Evolutionary conservation across 768 basidiomycete species (phyloP).

Genomic region (Agrocybe praecox): DNA sequence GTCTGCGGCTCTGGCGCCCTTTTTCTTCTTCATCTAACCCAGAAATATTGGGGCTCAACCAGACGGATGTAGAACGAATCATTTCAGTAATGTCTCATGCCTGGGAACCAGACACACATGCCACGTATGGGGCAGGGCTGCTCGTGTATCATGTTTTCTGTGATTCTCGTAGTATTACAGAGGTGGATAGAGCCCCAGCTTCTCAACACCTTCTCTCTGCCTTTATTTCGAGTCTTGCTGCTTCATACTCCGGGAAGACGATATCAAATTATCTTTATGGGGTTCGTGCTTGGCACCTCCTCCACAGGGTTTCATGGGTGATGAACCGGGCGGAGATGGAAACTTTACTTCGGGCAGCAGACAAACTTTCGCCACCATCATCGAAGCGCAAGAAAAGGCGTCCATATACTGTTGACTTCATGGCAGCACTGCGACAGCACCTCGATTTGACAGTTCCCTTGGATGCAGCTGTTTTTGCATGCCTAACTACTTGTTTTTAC

Average conservation of each 20-base stretch:
- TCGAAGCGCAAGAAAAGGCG: slow-evolving; percentile 4
- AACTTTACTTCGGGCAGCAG: slow-evolving; percentile 28
- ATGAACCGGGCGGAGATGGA: too few species aligned
- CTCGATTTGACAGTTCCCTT: slow-evolving; percentile 19
- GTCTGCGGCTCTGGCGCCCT: background rate
- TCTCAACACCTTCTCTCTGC: slow-evolving; percentile 17
- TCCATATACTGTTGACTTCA: slow-evolving; percentile 4
- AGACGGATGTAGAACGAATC: slow-evolving; percentile 15
- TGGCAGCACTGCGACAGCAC: slow-evolving; percentile 11
- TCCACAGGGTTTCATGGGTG: too few species aligned
- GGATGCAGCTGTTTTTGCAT: slow-evolving; percentile 28
- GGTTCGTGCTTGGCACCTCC: too few species aligned
- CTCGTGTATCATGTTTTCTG: slow-evolving; percentile 8
- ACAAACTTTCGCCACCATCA: slow-evolving; percentile 25
- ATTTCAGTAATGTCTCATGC: slow-evolving; percentile 12
- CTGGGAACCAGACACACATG: slow-evolving; percentile 12
- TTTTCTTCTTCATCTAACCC: background rate
- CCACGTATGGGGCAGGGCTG: slow-evolving; percentile 2
- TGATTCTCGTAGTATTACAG: slow-evolving; percentile 18
- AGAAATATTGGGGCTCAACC: background rate
- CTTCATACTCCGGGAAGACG: slow-evolving; percentile 31
- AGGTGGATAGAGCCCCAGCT: slow-evolving; percentile 25
- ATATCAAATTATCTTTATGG: too few species aligned
- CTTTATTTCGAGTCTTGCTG: slow-evolving; percentile 22
- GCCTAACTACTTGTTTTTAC: slow-evolving; percentile 27